phyloP scores from a whole-genome alignment of 2,329 filamentous ascomycete genomes.

The Pseudovirgaria hyperparasitica region DNA sequence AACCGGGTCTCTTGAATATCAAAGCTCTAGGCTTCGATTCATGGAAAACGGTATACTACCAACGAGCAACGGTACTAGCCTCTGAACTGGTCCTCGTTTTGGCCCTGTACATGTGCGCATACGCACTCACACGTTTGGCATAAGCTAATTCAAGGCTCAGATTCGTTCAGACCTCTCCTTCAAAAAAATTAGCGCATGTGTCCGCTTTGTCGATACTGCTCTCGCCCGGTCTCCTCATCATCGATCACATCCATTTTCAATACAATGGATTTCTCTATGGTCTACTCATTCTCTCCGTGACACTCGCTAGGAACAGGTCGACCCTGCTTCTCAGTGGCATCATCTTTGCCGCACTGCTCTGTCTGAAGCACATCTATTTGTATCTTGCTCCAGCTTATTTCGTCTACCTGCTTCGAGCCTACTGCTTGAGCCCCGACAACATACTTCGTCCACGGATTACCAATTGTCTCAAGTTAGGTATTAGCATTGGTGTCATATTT shows the following conservation, averaged over 20 bases:
- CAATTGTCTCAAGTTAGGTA: slow-evolving; percentile 74
- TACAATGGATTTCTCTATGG: slow-evolving; percentile 98
- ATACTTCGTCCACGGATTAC: slow-evolving; percentile 62
- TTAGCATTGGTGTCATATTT: slow-evolving; percentile 59
- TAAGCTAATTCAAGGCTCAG: slow-evolving; percentile 38
- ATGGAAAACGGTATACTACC: slow-evolving; percentile 91
- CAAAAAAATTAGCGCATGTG: slow-evolving; percentile 69
- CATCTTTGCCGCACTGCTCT: slow-evolving; percentile 72
- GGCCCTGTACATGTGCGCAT: slow-evolving; percentile 59
- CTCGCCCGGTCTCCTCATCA: slow-evolving; percentile 86
- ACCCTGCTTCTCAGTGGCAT: slow-evolving; percentile 68
- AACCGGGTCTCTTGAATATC: slow-evolving; percentile 71
- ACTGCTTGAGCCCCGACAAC: slow-evolving; percentile 70
- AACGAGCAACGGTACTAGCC: slow-evolving; percentile 73
- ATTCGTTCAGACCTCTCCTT: slow-evolving; percentile 61
- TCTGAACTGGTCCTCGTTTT: slow-evolving; percentile 77
- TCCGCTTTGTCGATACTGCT: slow-evolving; percentile 80
- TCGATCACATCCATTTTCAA: slow-evolving; percentile 98
- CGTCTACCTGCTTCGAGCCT: slow-evolving; percentile 76
- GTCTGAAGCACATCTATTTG: slow-evolving; percentile 96
- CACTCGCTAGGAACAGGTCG: slow-evolving; percentile 63
- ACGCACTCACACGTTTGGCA: not conserved
- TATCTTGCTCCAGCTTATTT: slow-evolving; percentile 96
- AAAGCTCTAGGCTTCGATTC: slow-evolving; percentile 75
- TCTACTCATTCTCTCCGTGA: slow-evolving; percentile 72